phyloP scores from a whole-genome alignment of 2,329 filamentous ascomycete genomes.

The Beauveria bassiana region DNA sequence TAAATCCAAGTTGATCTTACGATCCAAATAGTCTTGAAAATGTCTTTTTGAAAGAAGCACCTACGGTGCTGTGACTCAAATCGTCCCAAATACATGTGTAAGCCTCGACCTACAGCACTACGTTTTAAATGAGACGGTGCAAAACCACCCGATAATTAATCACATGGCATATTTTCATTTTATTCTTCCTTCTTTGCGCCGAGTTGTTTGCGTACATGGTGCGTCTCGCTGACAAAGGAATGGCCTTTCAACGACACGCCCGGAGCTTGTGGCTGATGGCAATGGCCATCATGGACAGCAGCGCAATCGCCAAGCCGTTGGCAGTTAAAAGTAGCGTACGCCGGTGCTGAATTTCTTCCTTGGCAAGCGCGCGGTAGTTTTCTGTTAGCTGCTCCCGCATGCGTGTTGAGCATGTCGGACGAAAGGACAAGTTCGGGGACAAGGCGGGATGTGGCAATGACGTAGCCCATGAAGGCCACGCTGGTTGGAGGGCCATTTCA shows the following conservation, averaged over 20 bases:
- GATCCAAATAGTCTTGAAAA: no score
- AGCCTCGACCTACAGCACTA: no score
- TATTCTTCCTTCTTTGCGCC: not conserved
- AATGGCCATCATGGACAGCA: constrained; percentile 46
- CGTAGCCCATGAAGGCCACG: constrained; percentile 57
- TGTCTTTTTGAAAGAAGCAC: no score
- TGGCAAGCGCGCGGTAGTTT: constrained; percentile 38
- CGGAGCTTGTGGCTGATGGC: constrained; percentile 48
- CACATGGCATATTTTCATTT: not conserved
- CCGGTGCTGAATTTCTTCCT: constrained; percentile 40
- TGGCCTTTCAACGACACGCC: constrained; percentile 39
- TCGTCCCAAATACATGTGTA: no score
- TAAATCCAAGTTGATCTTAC: no score
- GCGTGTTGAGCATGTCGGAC: constrained; percentile 42
- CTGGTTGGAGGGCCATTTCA: no score
- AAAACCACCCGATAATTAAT: not conserved
- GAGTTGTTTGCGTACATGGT: not conserved
- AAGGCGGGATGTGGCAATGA: constrained; percentile 50
- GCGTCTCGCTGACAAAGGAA: constrained; percentile 21
- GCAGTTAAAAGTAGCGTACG: constrained; percentile 56
- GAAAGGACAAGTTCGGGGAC: constrained; percentile 49
- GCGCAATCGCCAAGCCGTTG: constrained; percentile 47
- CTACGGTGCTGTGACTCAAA: no score
- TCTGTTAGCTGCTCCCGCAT: constrained; percentile 41
- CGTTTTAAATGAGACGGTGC: not conserved